Conservation (phyloP, 331 rosid genomes). For the Malus hybrid region DNA sequence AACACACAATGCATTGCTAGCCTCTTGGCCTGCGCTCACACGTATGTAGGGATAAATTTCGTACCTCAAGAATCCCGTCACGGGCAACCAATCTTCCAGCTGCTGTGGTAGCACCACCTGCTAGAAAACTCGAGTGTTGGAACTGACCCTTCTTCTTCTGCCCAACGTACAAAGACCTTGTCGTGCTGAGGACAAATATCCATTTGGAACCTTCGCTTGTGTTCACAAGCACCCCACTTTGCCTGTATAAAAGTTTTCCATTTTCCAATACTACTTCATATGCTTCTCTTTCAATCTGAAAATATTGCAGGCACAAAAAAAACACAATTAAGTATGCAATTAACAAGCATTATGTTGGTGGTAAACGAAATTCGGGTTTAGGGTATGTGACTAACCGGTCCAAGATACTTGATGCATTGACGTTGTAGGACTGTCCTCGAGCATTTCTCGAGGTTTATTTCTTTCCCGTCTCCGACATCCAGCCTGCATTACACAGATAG, state of each 20-base stretch:
- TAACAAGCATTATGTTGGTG: background rate
- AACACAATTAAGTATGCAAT: background rate
- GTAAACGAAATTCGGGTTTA: background rate
- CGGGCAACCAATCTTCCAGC: slow-evolving; percentile 85
- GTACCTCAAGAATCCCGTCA: slow-evolving; percentile 70
- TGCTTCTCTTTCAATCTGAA: slow-evolving; percentile 76
- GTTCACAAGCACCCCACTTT: slow-evolving; percentile 43
- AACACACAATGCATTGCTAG: background rate
- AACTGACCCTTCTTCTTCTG: slow-evolving; percentile 72
- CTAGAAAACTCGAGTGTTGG: slow-evolving; percentile 89
- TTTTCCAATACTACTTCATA: slow-evolving; percentile 65
- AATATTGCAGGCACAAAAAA: background rate
- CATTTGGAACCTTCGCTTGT: slow-evolving; percentile 71
- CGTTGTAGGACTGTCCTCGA: slow-evolving; percentile 56
- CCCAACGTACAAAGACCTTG: slow-evolving; percentile 77
- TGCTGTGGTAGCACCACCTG: slow-evolving; percentile 93
- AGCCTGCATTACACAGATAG: slow-evolving; percentile 41
- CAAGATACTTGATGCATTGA: slow-evolving; percentile 86
- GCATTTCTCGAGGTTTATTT: slow-evolving; percentile 59
- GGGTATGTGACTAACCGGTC: slow-evolving; percentile 51
- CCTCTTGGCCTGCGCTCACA: background rate
- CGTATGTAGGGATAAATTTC: background rate
- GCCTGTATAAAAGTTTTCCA: slow-evolving; percentile 49
- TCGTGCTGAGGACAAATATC: slow-evolving; percentile 91
- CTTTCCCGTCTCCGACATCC: slow-evolving; percentile 92